phyloP scores from a whole-genome alignment of 768 basidiomycete species.

The Suillus tomentosus region DNA sequence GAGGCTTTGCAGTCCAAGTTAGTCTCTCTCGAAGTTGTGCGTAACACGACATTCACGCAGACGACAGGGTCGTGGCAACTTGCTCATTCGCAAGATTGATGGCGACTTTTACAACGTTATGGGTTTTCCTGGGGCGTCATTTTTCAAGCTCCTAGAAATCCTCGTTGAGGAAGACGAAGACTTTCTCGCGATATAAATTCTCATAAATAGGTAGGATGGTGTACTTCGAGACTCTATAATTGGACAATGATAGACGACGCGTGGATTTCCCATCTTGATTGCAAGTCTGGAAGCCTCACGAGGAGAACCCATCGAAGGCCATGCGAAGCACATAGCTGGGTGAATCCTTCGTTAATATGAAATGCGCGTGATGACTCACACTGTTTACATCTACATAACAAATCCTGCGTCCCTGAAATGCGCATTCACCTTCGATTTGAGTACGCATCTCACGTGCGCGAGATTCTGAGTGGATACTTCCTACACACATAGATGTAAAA shows the following conservation, averaged over 20 bases:
- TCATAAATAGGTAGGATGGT: slow-evolving; percentile 1
- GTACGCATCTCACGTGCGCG: neutral
- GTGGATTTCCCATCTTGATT: neutral
- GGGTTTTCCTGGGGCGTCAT: slow-evolving; percentile 88
- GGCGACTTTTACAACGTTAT: slow-evolving; percentile 91
- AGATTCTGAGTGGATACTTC: neutral
- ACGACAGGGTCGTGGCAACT: slow-evolving; percentile 72
- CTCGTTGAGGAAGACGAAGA: slow-evolving; percentile 75
- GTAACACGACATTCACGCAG: slow-evolving; percentile 3
- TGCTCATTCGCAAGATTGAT: slow-evolving; percentile 82
- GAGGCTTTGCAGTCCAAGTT: slow-evolving; percentile 94
- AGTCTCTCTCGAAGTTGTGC: slow-evolving; percentile 16
- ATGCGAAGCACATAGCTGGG: neutral
- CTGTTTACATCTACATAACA: neutral
- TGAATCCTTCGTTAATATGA: neutral
- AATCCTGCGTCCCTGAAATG: neutral
- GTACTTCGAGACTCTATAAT: neutral
- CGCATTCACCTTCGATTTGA: neutral
- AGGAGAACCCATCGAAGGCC: neutral
- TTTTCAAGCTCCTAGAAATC: slow-evolving; percentile 73
- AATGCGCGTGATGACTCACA: neutral
- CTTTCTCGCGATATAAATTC: slow-evolving; percentile 46
- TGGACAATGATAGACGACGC: neutral
- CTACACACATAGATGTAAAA: neutral
- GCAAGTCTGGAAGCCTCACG: neutral